Evolutionary conservation across 345 rosid genomes (phyloP), one percentile per base, ranked within the genome.

Genomic region (Lagerstroemia speciosa): DNA sequence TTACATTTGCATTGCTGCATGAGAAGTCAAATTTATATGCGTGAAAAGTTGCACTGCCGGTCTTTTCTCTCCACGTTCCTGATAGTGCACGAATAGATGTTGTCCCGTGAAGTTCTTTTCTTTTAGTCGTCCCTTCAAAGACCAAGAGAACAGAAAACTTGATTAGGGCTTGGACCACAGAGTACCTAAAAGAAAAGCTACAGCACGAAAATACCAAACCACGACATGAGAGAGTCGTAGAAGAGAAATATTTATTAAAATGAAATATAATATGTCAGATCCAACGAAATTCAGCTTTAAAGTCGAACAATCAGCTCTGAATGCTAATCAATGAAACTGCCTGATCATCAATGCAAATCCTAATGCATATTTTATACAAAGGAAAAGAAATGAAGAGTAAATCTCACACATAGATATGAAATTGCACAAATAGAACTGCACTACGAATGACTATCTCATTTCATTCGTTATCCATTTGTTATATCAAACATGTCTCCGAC

Each of bases 31-130:
- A 73, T 75, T 81, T 89, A 73, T 89, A 91, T 67, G 93, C 90
- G 69, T 89, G 83, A 71, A 89, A 83, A 73, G 77, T 53, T n/a
- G 78, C 76, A 61, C 80, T 86, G 68, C 81, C 82, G 34, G 67
- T 65, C 64, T 85, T 86, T 61, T 79, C 85, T 66, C 76, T 84
- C 98, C 93, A 93, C 24, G 74, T 84, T 77, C 98, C 96, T 33
- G 82, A 83, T 73, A 93, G 81, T 67, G 82, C 85, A 12, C 53
- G 84, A 67, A 83, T 76, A n/a, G 72, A 40, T 24, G 80, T 74
- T 61, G 84, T 89, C 65, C 98, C 93, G 26, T 93, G 98, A 69
- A 91, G 71, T 79, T 93, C 98, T 86, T 93, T 93, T 66, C 96
- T 82, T 77, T 84, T 93, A 14, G 85, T 93, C n/a, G 92, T 87